A percentile compares a stretch with the other conserved stretches of the same genome.
Conservation (phyloP, 2,329 filamentous ascomycete species). For the Cylindrodendrum hubeiense region DNA sequence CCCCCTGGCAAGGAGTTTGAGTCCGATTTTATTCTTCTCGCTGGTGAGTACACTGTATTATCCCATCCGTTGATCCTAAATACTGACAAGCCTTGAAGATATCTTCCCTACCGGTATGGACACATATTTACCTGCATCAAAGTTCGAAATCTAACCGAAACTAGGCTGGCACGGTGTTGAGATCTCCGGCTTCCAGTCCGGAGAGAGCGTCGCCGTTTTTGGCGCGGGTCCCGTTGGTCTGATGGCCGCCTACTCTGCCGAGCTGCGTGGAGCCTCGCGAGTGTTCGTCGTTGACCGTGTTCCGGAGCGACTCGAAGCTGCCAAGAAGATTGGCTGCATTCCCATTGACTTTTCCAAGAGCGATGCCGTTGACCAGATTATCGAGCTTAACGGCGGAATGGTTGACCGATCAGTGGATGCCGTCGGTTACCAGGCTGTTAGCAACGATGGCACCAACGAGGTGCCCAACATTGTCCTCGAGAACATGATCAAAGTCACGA, state of each 20-base stretch:
- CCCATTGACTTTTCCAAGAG: constrained; percentile 71
- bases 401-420: constrained; percentile 75
- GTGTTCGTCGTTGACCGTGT: constrained; percentile 75
- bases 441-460: constrained; percentile 67
- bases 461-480: constrained; percentile 73
- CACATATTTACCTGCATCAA: not conserved
- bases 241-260: constrained; percentile 74
- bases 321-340: constrained; percentile 71
- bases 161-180: constrained; percentile 68
- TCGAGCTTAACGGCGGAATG: constrained; percentile 68
- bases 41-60: constrained; percentile 46
- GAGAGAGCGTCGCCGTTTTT: constrained; percentile 74
- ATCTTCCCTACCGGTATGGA: constrained; percentile 49
- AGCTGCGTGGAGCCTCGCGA: constrained; percentile 69
- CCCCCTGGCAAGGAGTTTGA: constrained; percentile 72
- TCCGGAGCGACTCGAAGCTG: constrained; percentile 67
- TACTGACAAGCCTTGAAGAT: constrained; percentile 33
- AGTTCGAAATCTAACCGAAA: not conserved
- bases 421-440: constrained; percentile 74
- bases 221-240: constrained; percentile 74
- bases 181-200: constrained; percentile 69
- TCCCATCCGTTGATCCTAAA: constrained; percentile 50
- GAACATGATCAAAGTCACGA: constrained; percentile 72
- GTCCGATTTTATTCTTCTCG: constrained; percentile 67
- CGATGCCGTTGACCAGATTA: constrained; percentile 71